Conservation (phyloP, 2,329 filamentous ascomycete species). For the Venturia aucupariae region DNA sequence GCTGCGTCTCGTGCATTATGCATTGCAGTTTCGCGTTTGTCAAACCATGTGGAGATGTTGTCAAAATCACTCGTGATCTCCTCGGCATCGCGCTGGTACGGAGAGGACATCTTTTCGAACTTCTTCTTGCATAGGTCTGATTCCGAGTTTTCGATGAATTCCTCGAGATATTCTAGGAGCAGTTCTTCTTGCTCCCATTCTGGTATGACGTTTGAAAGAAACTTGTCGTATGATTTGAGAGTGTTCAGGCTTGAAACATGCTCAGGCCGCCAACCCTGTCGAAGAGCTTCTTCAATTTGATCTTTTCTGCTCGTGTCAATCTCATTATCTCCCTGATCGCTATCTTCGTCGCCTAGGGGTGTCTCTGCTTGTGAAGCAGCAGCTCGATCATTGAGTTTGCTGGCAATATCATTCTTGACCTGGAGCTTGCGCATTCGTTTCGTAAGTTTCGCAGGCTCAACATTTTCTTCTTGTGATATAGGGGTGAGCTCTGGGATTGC, state of each 20-base stretch:
- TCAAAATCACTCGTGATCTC: background rate
- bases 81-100: background rate
- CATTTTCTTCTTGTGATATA: background rate
- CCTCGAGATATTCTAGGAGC: background rate
- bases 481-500: background rate
- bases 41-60: background rate
- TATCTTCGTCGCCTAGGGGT: background rate
- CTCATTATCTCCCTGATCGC: background rate
- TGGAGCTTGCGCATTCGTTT: constrained; percentile 6
- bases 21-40: background rate
- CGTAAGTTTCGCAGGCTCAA: background rate
- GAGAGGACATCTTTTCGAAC: background rate
- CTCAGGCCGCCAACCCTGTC: constrained; percentile 6
- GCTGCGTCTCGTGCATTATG: background rate
- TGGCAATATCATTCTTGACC: background rate
- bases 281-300: background rate
- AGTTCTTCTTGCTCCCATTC: constrained; percentile 9
- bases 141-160: background rate
- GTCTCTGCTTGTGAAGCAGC: background rate
- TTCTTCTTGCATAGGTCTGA: background rate
- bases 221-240: background rate
- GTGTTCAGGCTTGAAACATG: constrained; percentile 2
- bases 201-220: background rate
- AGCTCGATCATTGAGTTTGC: background rate
- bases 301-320: background rate